Evolutionary conservation across 2,329 filamentous ascomycete species (phyloP).

Genomic region (Aspergillus caelatus): DNA sequence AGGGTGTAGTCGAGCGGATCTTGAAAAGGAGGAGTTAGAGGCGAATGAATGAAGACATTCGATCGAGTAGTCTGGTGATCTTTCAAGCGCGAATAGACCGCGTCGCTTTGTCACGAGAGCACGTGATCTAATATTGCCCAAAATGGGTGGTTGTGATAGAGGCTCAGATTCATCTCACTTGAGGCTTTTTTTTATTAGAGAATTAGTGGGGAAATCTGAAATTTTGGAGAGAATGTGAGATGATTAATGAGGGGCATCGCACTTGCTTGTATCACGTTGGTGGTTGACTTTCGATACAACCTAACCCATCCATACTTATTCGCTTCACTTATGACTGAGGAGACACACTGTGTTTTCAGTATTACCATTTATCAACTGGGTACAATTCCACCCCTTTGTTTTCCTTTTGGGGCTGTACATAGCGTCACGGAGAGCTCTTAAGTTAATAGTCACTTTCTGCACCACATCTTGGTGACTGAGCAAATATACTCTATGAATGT

Average conservation of each 20-base stretch:
- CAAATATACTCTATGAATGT: no score
- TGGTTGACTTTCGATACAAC: not conserved
- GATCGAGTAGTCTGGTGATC: not conserved
- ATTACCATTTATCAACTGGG: no score
- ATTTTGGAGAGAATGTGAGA: not conserved
- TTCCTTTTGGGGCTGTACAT: no score
- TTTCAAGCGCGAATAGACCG: conserved; percentile 20
- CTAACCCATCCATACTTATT: not conserved
- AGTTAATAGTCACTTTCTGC: no score
- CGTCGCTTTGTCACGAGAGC: conserved; percentile 23
- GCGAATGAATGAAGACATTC: not conserved
- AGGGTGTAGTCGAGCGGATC: not conserved
- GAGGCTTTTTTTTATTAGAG: not conserved
- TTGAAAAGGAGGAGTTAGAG: conserved; percentile 7
- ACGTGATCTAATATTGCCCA: conserved; percentile 22
- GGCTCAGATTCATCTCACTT: not conserved
- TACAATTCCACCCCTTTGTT: no score
- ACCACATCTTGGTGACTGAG: no score
- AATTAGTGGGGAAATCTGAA: not conserved
- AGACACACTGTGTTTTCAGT: not conserved
- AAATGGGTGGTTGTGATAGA: not conserved
- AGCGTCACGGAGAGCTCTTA: no score
- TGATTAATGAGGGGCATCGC: not conserved
- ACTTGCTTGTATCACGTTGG: not conserved
- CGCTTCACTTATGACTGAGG: not conserved